phyloP scores from a whole-genome alignment of 805 yeast species.

The Ogataea saltuana region DNA sequence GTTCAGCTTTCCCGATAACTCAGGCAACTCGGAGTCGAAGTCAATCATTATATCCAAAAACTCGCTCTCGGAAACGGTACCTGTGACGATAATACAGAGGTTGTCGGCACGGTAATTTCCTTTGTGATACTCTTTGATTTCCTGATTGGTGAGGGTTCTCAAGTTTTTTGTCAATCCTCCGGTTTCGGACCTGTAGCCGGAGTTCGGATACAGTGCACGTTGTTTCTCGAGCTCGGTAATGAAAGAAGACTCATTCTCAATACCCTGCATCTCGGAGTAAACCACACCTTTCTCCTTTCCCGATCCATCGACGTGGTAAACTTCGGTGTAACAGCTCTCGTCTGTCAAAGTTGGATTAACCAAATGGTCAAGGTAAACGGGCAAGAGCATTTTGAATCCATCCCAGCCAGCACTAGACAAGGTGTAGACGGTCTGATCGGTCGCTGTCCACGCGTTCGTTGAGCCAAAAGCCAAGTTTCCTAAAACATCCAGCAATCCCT shows the following conservation, averaged over 20 bases:
- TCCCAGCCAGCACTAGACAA: slow-evolving; percentile 94
- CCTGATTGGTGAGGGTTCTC: slow-evolving; percentile 68
- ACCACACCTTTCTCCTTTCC: slow-evolving; percentile 96
- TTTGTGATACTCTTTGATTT: slow-evolving; percentile 74
- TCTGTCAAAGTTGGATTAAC: slow-evolving; percentile 84
- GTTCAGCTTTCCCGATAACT: slow-evolving; percentile 38
- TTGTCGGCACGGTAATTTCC: slow-evolving; percentile 79
- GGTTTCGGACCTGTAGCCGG: slow-evolving; percentile 91
- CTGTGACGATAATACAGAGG: slow-evolving; percentile 79
- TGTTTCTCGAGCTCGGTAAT: slow-evolving; percentile 60
- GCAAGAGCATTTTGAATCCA: slow-evolving; percentile 80
- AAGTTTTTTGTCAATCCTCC: slow-evolving; percentile 86
- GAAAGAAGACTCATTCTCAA: slow-evolving; percentile 77
- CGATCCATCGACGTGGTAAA: slow-evolving; percentile 88
- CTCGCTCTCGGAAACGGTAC: slow-evolving; percentile 77
- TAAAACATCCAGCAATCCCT: slow-evolving; percentile 83
- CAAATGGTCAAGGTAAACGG: slow-evolving; percentile 87
- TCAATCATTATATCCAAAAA: slow-evolving; percentile 56
- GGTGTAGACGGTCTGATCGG: slow-evolving; percentile 94
- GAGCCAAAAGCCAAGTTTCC: slow-evolving; percentile 82
- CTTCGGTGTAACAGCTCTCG: slow-evolving; percentile 90
- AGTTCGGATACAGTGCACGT: slow-evolving; percentile 53
- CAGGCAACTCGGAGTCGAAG: slow-evolving; percentile 61
- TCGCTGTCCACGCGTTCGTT: slow-evolving; percentile 97
- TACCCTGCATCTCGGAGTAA: slow-evolving; percentile 95